phyloP scores from a whole-genome alignment of 345 rosid species.

The Lepidium sativum region DNA sequence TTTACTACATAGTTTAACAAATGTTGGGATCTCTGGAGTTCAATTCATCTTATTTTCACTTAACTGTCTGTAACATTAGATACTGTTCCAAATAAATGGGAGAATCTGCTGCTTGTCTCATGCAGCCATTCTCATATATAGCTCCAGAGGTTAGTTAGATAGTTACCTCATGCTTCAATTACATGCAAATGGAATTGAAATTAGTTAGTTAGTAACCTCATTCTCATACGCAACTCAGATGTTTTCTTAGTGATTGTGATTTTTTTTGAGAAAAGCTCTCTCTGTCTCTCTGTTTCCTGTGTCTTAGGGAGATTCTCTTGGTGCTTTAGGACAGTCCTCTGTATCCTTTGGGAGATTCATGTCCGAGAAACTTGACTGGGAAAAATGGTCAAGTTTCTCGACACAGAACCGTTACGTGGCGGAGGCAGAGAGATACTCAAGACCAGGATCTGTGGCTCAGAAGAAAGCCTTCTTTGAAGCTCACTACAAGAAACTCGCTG shows the following conservation, averaged over 20 bases:
- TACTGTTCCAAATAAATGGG: conserved; percentile 42
- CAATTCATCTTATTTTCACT: neutral
- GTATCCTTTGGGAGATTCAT: conserved; percentile 84
- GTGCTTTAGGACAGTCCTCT: conserved; percentile 56
- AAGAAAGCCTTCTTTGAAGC: conserved; percentile 88
- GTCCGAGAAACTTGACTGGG: conserved; percentile 88
- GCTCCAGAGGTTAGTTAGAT: conserved; percentile 48
- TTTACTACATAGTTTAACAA: neutral
- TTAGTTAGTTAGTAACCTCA: no score
- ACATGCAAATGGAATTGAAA: no score
- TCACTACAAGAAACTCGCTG: conserved; percentile 75
- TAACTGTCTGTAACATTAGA: neutral
- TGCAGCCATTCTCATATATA: conserved; percentile 83
- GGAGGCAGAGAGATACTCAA: conserved; percentile 69
- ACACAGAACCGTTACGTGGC: conserved; percentile 60
- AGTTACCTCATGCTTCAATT: no score
- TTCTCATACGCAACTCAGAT: no score
- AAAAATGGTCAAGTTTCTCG: no score
- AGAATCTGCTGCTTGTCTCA: conserved; percentile 69
- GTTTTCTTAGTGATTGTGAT: neutral
- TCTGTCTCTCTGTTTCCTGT: conserved; percentile 7
- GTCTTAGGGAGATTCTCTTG: conserved; percentile 47
- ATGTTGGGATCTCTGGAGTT: neutral
- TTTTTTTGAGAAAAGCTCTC: neutral
- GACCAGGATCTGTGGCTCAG: conserved; percentile 82